Conservation (phyloP, 371 early-diverging fungal genomes). For the Zopfochytrium polystomum region DNA sequence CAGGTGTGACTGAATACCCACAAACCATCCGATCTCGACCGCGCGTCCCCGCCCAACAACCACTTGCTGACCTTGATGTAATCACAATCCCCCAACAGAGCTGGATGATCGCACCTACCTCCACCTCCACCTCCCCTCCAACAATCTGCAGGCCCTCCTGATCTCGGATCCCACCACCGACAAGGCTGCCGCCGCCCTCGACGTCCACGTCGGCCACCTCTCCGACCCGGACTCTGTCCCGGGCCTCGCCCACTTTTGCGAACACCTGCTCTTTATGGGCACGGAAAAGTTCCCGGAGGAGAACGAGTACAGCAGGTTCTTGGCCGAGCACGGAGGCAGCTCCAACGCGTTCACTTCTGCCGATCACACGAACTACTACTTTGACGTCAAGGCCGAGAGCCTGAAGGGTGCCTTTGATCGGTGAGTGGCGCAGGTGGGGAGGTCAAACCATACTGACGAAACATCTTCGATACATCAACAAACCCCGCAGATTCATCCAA, state of each 20-base stretch:
- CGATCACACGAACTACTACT: constrained; percentile 75
- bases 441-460: not conserved
- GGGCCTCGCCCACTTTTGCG: constrained; percentile 98
- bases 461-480: too few species aligned
- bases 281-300: constrained; percentile 87
- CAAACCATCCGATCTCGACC: too few species aligned
- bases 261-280: constrained; percentile 73
- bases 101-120: constrained; percentile 80
- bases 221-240: constrained; percentile 62
- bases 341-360: constrained; percentile 93
- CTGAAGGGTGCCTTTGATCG: constrained; percentile 91
- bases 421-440: constrained; percentile 35
- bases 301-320: constrained; percentile 85
- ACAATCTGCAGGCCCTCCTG: constrained; percentile 75
- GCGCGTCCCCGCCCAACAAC: too few species aligned
- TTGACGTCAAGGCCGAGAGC: constrained; percentile 80
- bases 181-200: constrained; percentile 83
- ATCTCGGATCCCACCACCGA: constrained; percentile 80
- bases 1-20: too few species aligned
- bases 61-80: too few species aligned
- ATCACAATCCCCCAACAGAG: too few species aligned
- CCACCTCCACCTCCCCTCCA: constrained; percentile 74
- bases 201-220: constrained; percentile 75
- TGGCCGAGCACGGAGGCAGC: constrained; percentile 85
- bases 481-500: too few species aligned